Evolutionary conservation across 2,329 filamentous ascomycete genomes (phyloP), one percentile per base, ranked within the genome.

Genomic region (Pseudogymnoascus verrucosus): DNA sequence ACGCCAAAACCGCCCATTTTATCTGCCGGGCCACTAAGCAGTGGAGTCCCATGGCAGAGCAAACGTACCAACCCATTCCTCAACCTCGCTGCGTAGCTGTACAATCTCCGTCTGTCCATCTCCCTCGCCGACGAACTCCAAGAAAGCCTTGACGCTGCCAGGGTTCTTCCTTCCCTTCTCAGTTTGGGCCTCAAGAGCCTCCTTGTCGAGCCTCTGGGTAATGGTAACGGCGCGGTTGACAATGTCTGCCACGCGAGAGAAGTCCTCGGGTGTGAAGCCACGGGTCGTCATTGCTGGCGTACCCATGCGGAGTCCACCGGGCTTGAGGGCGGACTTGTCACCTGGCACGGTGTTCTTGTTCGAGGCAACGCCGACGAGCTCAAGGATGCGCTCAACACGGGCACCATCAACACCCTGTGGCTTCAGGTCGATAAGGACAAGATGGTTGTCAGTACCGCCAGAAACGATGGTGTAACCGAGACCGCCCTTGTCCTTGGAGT

Each of bases 261-360:
- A 99, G 77, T 99, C 95, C 63, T 89, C 86, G 71, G 93, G 88
- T 69, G 83, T 84, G 76, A 99, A 93, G n/a, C 93, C 95, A 66
- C 95, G 87, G 16, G 91, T 96, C 21, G 95, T 98, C 95, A 99
- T 99, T 69, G 95, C 95, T 0, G 95, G 95, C 0, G 93, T 95
- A 63, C 95, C 95, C 78, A 99, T 93, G 69, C 95, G 89, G 68
- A 99, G 83, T 67, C 95, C 95, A 69, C 93, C 93, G 12, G 95
- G 95, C 68, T 93, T 91, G 73, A 99, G 84, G 1, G 95, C 95
- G 0, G 92, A 96, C 74, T 89, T 91, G 78, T 99, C 95, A 47
- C 93, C 95, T 1, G 95, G 95, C 0, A 97, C 93, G 6, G 95
- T 97, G 80, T 99, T 99, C 84, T 99, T 99, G 83, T 99, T 99